Evolutionary conservation across 306 rosid genomes (phyloP).

Genomic region (Cajanus cajan): DNA sequence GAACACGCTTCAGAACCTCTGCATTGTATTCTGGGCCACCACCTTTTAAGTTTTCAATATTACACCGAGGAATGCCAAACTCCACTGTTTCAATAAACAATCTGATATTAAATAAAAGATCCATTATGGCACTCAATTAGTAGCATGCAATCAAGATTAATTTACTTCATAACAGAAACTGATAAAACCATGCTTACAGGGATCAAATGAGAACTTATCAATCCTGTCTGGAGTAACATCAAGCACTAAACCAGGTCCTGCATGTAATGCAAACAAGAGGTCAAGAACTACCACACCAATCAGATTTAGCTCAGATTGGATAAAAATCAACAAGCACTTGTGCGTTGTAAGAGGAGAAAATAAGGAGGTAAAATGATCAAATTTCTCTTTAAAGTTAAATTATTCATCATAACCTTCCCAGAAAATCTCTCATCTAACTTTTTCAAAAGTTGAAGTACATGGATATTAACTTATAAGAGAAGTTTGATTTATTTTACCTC

Average conservation of each 20-base stretch:
- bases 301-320: not conserved
- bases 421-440: not conserved
- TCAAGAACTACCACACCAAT: slow-evolving; percentile 10
- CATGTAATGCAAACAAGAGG: slow-evolving; percentile 19
- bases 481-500: not conserved
- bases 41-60: slow-evolving; percentile 64
- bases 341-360: not conserved
- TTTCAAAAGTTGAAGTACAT: not conserved
- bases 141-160: slow-evolving; percentile 23
- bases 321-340: not conserved
- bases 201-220: slow-evolving; percentile 80
- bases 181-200: slow-evolving; percentile 61
- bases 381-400: not conserved
- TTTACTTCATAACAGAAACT: not conserved
- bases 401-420: not conserved
- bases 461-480: not conserved
- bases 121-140: slow-evolving; percentile 14
- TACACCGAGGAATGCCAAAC: slow-evolving; percentile 87
- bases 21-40: slow-evolving; percentile 82
- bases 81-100: slow-evolving; percentile 58
- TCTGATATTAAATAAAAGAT: slow-evolving; percentile 20
- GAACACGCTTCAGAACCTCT: slow-evolving; percentile 60
- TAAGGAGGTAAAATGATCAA: not conserved
- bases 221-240: slow-evolving; percentile 77
- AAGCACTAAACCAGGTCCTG: slow-evolving; percentile 91